Conservation (phyloP, 1,284 basidiomycete species). For the Earliella scabrosa region DNA sequence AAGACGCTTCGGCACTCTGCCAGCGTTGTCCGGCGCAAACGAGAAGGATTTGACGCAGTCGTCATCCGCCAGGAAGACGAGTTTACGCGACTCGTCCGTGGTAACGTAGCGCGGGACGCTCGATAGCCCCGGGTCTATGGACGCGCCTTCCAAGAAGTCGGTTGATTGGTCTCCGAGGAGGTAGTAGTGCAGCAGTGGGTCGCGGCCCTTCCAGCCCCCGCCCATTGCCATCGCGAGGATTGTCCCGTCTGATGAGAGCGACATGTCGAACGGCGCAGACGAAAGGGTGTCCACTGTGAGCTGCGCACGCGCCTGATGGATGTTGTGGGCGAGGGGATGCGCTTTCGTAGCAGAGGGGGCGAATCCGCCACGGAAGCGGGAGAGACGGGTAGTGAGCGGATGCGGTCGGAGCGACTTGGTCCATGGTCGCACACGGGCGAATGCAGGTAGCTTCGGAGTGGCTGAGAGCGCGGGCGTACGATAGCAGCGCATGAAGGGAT, state of each 20-base stretch:
- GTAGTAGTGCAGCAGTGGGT: constrained; percentile 37
- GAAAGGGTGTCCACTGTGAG: constrained; percentile 28
- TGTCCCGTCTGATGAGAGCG: constrained; percentile 31
- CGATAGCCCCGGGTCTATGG: constrained; percentile 22
- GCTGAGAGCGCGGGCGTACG: constrained; percentile 10
- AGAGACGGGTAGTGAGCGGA: constrained; percentile 13
- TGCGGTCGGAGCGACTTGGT: constrained; percentile 16
- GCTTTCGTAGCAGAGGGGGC: constrained; percentile 8
- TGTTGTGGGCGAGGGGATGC: constrained; percentile 10
- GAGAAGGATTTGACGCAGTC: constrained; percentile 34
- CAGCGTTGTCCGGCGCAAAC: constrained; percentile 9
- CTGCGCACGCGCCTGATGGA: constrained; percentile 22
- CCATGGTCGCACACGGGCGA: constrained; percentile 20
- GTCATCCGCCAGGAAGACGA: constrained; percentile 32
- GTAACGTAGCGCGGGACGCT: constrained; percentile 22
- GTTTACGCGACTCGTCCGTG: constrained; percentile 30
- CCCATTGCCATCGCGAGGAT: constrained; percentile 34
- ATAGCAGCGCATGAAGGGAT: too few relatives aligned
- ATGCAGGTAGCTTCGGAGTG: constrained; percentile 15
- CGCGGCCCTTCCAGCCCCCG: constrained; percentile 43
- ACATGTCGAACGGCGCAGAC: constrained; percentile 30
- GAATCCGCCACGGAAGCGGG: constrained; percentile 22
- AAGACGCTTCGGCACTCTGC: not conserved
- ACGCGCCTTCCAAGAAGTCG: constrained; percentile 4
- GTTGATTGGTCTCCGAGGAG: constrained; percentile 25